Base-by-base conservation (phyloP, 2,329 filamentous ascomycete species). In the Arthrobotrys sphaeroides region DNA sequence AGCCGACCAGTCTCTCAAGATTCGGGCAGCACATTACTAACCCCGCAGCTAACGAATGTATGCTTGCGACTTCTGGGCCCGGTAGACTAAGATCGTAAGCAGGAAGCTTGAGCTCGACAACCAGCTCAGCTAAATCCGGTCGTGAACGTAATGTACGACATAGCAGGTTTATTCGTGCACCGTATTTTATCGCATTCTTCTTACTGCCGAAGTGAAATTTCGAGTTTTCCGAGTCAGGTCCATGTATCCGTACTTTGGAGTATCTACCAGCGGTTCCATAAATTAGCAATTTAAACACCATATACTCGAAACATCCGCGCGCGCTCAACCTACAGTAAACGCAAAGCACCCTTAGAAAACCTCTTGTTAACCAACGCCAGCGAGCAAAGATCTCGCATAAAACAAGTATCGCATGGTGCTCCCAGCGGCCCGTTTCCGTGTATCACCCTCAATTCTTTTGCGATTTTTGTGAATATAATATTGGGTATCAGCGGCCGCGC, bases 341-440 rank as follows among this genome's bases (percentile, higher is more conserved):
- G 33, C 18, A 76, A 36, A 60, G 66, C 64, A 22, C 73, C 73
- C 13, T 65, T 70, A n/a, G 64, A 76, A 28, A 65, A 76, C 45
- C 65, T 59, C 51, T 76, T 76, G 47, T 45, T 66, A 24, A 65
- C 60, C 9, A 76, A 45, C 38, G 66, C 59, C 18, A 76, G 59
- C 9, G 73, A 76, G 51, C 73, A 76, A 28, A 76, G 57, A 45
- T 76, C 73, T 26, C 73, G 57, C 73, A 76, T 76, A 60, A 76
- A 76, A 53, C 73, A 76, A 33, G 73, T 76, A 42, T 76, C 73
- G 65, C 73, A 76, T 45, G 73, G 73, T 22, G 64, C 47, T 51
- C 70, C 70, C 47, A 67, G 47, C 3, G 61, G 62, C 2, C 70
- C 57, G 20, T 38, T 60, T 5, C 70, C 64, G 38, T 74, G 70